Percentiles rank a stretch among this genome's conserved stretches.
These are phyloP conservation scores for Cephaloascus fragrans DNA, from an alignment of 805 yeast genomes.

Conservation along the genomic window DNA sequence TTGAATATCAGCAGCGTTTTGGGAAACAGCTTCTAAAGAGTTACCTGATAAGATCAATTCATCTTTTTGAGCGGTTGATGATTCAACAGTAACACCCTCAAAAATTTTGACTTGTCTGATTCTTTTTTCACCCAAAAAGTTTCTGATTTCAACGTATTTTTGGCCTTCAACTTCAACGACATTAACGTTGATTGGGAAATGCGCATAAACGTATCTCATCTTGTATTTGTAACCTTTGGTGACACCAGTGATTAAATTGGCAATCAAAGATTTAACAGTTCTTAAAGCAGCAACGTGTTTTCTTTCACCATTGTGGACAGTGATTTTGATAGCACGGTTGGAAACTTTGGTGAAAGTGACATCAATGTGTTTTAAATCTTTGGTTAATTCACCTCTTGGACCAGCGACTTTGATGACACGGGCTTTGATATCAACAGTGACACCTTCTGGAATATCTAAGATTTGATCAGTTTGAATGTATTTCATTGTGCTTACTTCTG, in stretches of 20 bases:
- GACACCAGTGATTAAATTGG: conserved; percentile 96
- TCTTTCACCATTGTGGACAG: conserved; percentile 98
- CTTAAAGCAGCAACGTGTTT: conserved; percentile 99
- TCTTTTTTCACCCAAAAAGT: conserved; percentile 98
- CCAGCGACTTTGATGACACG: conserved; percentile 87
- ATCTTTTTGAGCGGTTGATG: conserved; percentile 83
- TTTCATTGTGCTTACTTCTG: conserved; percentile 28
- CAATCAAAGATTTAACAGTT: conserved; percentile 92
- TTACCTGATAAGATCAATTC: conserved; percentile 89
- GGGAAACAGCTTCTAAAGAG: conserved; percentile 96
- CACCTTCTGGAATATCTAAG: conserved; percentile 80
- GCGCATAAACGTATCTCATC: conserved; percentile 99
- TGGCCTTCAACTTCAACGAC: conserved; percentile 69
- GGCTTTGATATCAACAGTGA: conserved; percentile 83
- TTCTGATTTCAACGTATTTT: conserved; percentile 88
- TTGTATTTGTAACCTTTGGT: conserved; percentile 99
- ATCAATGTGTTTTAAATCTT: conserved; percentile 90
- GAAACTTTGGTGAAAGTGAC: conserved; percentile 81
- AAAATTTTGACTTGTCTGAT: conserved; percentile 80
- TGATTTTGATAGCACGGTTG: conserved; percentile 69
- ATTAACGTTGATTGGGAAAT: conserved; percentile 99
- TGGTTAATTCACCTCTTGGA: conserved; percentile 92
- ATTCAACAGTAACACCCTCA: conserved; percentile 83
- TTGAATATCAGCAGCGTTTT: conserved; percentile 96
- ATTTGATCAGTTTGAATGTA: conserved; percentile 53